Conservation (phyloP, 805 yeast species). For the Starmerella etchellsii region DNA sequence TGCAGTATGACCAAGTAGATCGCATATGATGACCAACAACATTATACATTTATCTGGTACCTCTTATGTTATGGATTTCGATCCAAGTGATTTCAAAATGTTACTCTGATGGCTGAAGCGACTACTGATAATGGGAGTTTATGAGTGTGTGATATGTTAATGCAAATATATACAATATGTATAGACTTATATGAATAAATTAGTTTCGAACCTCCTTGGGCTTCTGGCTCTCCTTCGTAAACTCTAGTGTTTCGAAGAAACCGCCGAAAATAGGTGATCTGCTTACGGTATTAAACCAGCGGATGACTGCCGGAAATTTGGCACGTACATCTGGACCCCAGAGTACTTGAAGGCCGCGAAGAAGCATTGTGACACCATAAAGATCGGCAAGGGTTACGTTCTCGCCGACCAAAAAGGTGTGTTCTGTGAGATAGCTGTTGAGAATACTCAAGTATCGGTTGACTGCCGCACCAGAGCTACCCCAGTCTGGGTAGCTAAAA, state of each 20-base stretch:
- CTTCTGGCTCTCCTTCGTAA: slow-evolving; percentile 45
- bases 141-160: background rate
- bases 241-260: slow-evolving; percentile 40
- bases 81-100: slow-evolving; percentile 22
- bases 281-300: slow-evolving; percentile 57
- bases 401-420: slow-evolving; percentile 65
- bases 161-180: background rate
- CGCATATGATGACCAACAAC: slow-evolving; percentile 19
- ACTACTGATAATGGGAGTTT: background rate
- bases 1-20: background rate
- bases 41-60: slow-evolving; percentile 19
- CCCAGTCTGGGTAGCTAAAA: slow-evolving; percentile 62
- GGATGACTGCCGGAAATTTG: slow-evolving; percentile 45
- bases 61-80: slow-evolving; percentile 22
- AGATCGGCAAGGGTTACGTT: slow-evolving; percentile 53
- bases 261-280: slow-evolving; percentile 36
- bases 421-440: slow-evolving; percentile 37
- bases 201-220: background rate
- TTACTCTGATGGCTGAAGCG: slow-evolving; percentile 19
- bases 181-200: background rate
- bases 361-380: slow-evolving; percentile 36
- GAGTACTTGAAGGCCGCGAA: slow-evolving; percentile 44
- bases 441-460: slow-evolving; percentile 21
- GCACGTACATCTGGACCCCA: slow-evolving; percentile 57
- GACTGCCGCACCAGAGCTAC: slow-evolving; percentile 34